phyloP scores from a whole-genome alignment of 108 stramenopile species.

The Conticribra weissflogii region DNA sequence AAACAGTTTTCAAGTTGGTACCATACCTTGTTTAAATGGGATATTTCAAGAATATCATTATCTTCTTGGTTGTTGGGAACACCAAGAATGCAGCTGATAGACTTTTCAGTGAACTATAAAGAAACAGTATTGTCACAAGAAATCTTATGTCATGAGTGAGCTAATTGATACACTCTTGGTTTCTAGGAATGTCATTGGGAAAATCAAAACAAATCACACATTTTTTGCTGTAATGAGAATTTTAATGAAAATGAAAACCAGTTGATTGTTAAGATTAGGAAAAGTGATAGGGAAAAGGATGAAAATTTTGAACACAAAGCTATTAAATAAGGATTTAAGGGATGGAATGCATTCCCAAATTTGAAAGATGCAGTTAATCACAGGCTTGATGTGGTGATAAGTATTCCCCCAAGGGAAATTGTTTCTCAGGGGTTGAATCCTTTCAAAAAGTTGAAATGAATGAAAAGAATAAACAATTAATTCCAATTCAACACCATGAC shows the following conservation, averaged over 20 bases:
- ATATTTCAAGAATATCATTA: background rate
- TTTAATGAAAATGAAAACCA: background rate
- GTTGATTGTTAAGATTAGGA: background rate
- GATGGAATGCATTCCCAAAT: background rate
- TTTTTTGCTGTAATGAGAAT: no score
- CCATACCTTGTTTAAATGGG: background rate
- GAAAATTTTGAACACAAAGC: background rate
- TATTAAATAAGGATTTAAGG: background rate
- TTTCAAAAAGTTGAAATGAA: no score
- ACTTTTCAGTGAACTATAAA: constrained; percentile 5
- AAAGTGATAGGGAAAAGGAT: background rate
- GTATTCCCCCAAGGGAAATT: background rate
- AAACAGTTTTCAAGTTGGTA: constrained; percentile 15
- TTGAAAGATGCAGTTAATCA: background rate
- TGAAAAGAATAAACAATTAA: no score
- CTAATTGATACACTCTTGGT: background rate
- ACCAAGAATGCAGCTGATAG: background rate
- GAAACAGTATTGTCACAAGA: background rate
- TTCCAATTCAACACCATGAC: no score
- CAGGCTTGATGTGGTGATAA: background rate
- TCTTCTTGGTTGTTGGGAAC: background rate
- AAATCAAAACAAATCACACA: background rate
- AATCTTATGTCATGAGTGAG: background rate
- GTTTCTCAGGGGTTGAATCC: background rate
- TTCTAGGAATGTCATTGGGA: background rate